Evolutionary conservation across 2,329 filamentous ascomycete genomes (phyloP).

Genomic region (Fusarium veterinarium): DNA sequence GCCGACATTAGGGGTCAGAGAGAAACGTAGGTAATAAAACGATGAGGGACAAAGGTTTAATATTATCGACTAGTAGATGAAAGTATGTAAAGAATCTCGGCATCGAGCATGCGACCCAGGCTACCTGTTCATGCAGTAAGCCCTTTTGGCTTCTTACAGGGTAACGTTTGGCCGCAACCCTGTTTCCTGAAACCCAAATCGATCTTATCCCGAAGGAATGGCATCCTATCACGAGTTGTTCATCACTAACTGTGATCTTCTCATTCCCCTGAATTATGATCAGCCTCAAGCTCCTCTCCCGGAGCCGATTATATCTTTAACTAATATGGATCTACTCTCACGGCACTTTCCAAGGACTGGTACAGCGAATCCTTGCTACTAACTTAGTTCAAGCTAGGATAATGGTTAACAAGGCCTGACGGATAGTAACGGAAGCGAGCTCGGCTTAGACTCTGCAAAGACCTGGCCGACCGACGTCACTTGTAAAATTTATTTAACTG

Average conservation of each 20-base stretch:
- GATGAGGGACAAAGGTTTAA: background rate
- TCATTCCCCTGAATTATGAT: background rate
- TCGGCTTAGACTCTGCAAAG: background rate
- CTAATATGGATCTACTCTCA: background rate
- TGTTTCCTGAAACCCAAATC: background rate
- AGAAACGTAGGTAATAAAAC: background rate
- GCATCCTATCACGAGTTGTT: background rate
- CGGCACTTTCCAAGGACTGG: background rate
- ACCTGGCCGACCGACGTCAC: too few relatives aligned
- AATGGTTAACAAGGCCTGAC: too few relatives aligned
- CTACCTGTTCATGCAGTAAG: background rate
- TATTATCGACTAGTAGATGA: too few relatives aligned
- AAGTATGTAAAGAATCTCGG: fast-evolving
- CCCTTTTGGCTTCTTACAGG: background rate
- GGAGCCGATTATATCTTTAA: fast-evolving
- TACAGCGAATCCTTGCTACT: background rate
- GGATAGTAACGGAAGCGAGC: background rate
- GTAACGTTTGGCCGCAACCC: background rate
- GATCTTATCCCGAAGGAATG: background rate
- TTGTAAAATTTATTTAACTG: too few relatives aligned
- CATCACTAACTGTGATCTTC: fast-evolving
- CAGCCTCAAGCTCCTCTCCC: background rate
- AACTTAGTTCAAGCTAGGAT: background rate
- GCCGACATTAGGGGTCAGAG: fast-evolving
- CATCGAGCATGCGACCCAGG: background rate